Base-by-base conservation (phyloP, 176 grass and related monocot species). In the Guadua angustifolia region DNA sequence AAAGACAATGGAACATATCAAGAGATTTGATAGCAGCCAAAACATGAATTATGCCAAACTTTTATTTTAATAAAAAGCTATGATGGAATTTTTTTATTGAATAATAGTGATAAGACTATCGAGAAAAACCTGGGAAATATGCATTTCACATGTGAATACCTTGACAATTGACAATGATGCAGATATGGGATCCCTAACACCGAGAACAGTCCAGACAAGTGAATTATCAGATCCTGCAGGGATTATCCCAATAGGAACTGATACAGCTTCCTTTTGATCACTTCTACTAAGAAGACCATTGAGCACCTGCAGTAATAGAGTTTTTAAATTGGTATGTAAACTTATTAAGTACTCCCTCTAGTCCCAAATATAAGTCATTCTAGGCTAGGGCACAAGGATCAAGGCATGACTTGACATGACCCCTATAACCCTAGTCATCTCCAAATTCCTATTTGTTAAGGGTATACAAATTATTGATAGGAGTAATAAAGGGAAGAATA, bases 181-280 rank as follows among this genome's bases (percentile, higher is more conserved):
- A 65, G 86, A 86, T 82, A 89, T 80, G 33, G 90, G 87, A 86
- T 92, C 86, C 88, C 86, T 86, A 40, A 92, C 52, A 83, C 90
- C 90, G 8, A 92, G 33, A 73, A 89, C 84, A 39, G 90, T 92
- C 87, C 90, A 92, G 62, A 89, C 83, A 76, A 89, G 83, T 21
- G 90, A 92, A 86, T 92, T 89, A 79, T 92, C 90, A 84, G 90
- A 92, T 64, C 90, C 90, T 55, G 90, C 90, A 64, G 87, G 90
- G 72, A 89, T 92, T 75, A 92, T 88, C 47, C 87, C 90, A 66
- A 92, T 89, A 5, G 90, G 90, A 79, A 89, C 71, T 44, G 90
- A 89, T 43, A 92, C 81, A 57, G 90, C 79, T 87, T 92, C 90
- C 68, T 84, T 80, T 69, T 87, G 83, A 76, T 92, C 70, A 72